Evolutionary conservation across 2,329 filamentous ascomycete genomes (phyloP), one percentile per base, ranked within the genome.

Genomic region (Verticillium longisporum): DNA sequence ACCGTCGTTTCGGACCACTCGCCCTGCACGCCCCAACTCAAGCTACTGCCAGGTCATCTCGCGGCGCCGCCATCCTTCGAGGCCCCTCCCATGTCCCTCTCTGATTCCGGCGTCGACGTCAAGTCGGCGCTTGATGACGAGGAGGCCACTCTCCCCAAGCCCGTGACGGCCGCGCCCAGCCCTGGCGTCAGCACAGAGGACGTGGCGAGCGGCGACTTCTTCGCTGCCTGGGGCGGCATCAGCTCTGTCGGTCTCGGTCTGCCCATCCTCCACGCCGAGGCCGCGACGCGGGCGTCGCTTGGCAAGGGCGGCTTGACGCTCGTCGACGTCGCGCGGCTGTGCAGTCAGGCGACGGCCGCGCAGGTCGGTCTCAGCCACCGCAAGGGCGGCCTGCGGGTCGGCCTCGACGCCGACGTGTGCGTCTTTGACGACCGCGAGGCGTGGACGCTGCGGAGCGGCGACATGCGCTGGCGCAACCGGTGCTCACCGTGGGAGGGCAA

Each of bases 1-100:
- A 98, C 95, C 0, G 84, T 99, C 34, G 95, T 99, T 2, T 96
- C 90, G 0, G 95, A 98, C 72, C 95, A 99, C 79, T 96, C 91
- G 5, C 95, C 95, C 6, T 98, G 95, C 80, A 98, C 95, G 3
- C 94, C 95, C 0, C 88, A 97, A 71, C 83, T 99, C 60, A 99
- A 99, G 75, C 84, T 96, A 18, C 84, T 97, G 0, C 93, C 94
- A 0, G 74, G 81, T 1, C 83, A 88, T 66, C 80, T 95, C 11
- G 68, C 63, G 71, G 70, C 61, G 60, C 34, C 41, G n/a, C 56
- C 45, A 13, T 38, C 57, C 21, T 59, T 68, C 65, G 62, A 72
- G 54, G 69, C 67, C 50, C 66, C 77, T 3, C 63, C 68, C 41
- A 78, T 83, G 62, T 74, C 70, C 57, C 81, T 83, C 70, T 74